Base-by-base conservation (phyloP, 495 filamentous ascomycete species). In the Penicillium ochrochloron region DNA sequence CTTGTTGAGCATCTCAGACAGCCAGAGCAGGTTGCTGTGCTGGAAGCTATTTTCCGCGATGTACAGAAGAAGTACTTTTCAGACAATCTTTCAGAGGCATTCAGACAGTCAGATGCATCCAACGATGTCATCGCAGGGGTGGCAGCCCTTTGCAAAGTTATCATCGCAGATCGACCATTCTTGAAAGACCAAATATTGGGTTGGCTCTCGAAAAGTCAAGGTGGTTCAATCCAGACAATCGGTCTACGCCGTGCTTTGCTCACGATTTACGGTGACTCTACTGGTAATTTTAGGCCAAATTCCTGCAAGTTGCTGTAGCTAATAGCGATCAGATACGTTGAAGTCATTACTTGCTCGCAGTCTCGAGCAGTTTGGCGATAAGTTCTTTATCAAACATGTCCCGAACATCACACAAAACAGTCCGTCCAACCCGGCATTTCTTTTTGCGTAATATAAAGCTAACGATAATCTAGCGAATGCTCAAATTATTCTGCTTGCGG, bases 331-430 rank as follows among this genome's bases (percentile, higher is more conserved):
- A 85, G 81, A 84, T 5, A 73, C 80, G 10, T 73, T 93, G 19
- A 78, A 83, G 31, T 74, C 68, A 5, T 70, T 96, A 12, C 69
- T 96, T 19, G 85, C 91, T 62, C 90, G 87, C 69, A 82, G 81
- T 56, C 78, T 97, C 29, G 77, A 78, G 53, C 84, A 90, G 39
- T 97, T 97, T 71, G 91, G 89, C 12, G 94, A 98, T 66, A 87
- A 91, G 57, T 80, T 97, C 39, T 94, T 89, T 69, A 93, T 97
- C 67, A 91, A 88, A 62, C 92, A 97, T 73, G 86, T 89, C 6
- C 89, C 93, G 3, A 85, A 90, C 23, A 71, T 92, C 37, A 88
- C 92, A 65, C 95, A 99, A 83, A 92, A 97, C 85, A 91, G 92
- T 91, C 69, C 61, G 76, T 75, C 41, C 14, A 46, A 56, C 5